A percentile compares a stretch with the other conserved stretches of the same genome.
phyloP scores from a whole-genome alignment of 2,329 filamentous ascomycete genomes.

The Teratosphaeria destructans region DNA sequence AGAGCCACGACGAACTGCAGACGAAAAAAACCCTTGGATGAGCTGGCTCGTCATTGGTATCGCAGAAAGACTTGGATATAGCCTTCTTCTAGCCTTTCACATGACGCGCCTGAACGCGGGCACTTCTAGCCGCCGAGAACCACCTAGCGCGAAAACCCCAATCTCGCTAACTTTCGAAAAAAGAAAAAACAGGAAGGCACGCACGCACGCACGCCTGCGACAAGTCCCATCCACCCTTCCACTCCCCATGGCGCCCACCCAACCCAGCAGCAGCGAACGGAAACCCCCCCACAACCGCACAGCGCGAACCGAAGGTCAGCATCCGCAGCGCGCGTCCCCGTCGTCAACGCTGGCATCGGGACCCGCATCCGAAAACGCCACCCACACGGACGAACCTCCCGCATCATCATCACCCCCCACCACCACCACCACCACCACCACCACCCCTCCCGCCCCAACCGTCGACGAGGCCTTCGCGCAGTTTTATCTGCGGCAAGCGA shows the following conservation, averaged over 20 bases:
- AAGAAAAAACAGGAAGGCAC: neutral
- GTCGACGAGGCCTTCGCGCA: conserved; percentile 41
- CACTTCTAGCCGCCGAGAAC: neutral
- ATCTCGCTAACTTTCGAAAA: neutral
- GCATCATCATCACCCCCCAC: conserved; percentile 3
- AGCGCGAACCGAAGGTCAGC: conserved; percentile 15
- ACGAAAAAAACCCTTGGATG: neutral
- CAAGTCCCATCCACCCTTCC: neutral
- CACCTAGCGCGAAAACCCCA: neutral
- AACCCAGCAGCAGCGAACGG: conserved; percentile 1
- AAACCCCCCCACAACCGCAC: conserved; percentile 12
- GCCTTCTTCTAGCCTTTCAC: no score
- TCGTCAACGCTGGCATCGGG: no score
- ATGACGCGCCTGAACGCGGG: neutral
- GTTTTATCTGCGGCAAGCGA: conserved; percentile 60
- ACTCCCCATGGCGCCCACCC: conserved; percentile 6
- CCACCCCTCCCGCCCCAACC: neutral
- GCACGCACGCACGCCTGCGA: neutral
- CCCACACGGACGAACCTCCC: neutral
- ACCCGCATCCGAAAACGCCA: neutral
- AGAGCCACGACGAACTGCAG: neutral
- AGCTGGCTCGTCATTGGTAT: neutral
- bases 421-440: conserved; percentile 2
- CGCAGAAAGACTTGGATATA: no score
- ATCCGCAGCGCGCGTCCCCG: no score